Evolutionary conservation across 164 flowering plant genomes (phyloP), one percentile per base, ranked within the genome.

Genomic region (Chloranthus sessilifolius): DNA sequence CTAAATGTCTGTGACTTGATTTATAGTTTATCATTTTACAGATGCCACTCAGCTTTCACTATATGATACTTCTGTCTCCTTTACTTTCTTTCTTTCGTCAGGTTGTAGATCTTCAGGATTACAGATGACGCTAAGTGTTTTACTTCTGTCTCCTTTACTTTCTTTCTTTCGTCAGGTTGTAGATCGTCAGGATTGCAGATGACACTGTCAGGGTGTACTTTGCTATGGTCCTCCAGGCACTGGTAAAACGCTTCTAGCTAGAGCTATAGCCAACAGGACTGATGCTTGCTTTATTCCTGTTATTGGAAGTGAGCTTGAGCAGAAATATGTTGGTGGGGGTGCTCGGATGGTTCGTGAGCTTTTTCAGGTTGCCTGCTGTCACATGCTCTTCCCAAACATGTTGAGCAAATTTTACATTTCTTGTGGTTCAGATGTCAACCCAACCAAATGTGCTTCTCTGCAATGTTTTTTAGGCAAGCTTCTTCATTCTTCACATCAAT

Each of bases 161-260:
- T n/a, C 25, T 42, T 56, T 34, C 17, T 16, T 31, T 59, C 14
- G 39, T 48, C 43, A 85, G 94, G 95, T 86, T 72, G 79, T 84
- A 63, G 85, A 89, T 88, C 61, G 98, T 92, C 24, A 83, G 85
- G 78, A 95, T 92, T 53, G 96, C 96, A 30, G 87, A 89, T 63
- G 99, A 94, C 72, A 97, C 97, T 72, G 95, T 97, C 0, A 94
- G 65, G 97, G 99, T 53, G 99, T 94, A 36, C 79, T 94, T 25
- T 87, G 99, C 63, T 94, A 86, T 71, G 99, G 99, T 51, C 96
- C 99, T 28, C 99, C 99, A 42, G 99, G 97, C 15, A 94, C 99
- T 4, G 96, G 99, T 6, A 94, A 94, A 74, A 94, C 99, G 28
- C 90, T 87, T 31, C 56, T 89, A 11, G 99, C 99, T 25, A 79